Evolutionary conservation across 2,329 filamentous ascomycete species (phyloP), one percentile per base, ranked within the genome.

Genomic region (Neocucurbitaria cava): DNA sequence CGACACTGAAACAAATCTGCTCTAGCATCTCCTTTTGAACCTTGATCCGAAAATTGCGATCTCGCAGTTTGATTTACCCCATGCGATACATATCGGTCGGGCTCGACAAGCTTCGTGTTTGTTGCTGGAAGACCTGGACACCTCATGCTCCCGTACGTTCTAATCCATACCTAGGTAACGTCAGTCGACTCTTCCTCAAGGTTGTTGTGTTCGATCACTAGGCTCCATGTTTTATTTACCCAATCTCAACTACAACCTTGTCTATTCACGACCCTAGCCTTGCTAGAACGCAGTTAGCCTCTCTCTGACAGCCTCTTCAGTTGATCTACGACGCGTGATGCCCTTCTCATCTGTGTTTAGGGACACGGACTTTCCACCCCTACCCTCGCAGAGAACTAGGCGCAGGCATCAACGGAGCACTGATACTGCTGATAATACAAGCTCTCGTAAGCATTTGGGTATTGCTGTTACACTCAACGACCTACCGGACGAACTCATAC

Each of bases 401-500:
- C n/a, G 15, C 35, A 18, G 35, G n/a, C n/a, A 18, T 4, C 18
- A 20, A 38, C 18, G 7, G 7, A 38, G 35, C 35, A 38, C 5
- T 18, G 15, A 38, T 20, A 18, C 10, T 4, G 20, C 20, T 20
- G 6, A 20, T 3, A 23, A 5, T 17, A 8, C 20, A 4, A 23
- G 8, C 7, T 17, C 18, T 7, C 11, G 17, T 26, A 21, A 20
- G 2, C 10, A 20, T 3, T 31, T 11, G 13, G 30, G 30, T 31
- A 11, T 11, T 13, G 28, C 11, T 17, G 47, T 56, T 21, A 59
- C 65, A 8, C 33, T 71, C 10, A 49, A 56, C 26, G 56, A 68
- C 41, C 59, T 73, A 9, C 69, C 70, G 1, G 64, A 68, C 36
- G 70, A 73, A 49, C 58, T 72, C 1, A 46, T 71, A n/a, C 46